Evolutionary conservation across 495 filamentous ascomycete genomes (phyloP).

Genomic region (Letharia lupina): DNA sequence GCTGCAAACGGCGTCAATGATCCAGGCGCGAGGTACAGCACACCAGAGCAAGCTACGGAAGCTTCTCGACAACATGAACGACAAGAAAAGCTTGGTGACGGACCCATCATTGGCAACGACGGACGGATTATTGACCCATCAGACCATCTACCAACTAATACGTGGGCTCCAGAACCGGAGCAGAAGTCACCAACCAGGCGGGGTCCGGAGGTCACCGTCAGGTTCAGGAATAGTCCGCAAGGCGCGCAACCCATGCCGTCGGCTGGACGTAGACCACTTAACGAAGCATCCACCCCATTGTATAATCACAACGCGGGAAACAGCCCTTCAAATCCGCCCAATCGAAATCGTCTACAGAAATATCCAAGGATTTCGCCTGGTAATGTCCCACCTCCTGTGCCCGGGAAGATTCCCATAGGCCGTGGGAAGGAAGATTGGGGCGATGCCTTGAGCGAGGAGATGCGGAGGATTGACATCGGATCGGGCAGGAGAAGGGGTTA

Average conservation of each 20-base stretch:
- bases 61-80: conserved; percentile 32
- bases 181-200: conserved; percentile 48
- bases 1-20: conserved; percentile 29
- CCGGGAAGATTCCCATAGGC: conserved; percentile 62
- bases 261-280: conserved; percentile 21
- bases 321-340: conserved; percentile 22
- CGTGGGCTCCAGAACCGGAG: conserved; percentile 92
- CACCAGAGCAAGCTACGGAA: conserved; percentile 37
- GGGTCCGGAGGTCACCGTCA: conserved; percentile 47
- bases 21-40: conserved; percentile 34
- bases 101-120: conserved; percentile 67
- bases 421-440: conserved; percentile 34
- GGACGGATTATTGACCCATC: conserved; percentile 86
- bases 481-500: conserved; percentile 28
- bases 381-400: conserved; percentile 50
- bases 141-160: conserved; percentile 83
- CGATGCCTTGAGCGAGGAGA: conserved; percentile 66
- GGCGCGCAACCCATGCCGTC: conserved; percentile 40
- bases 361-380: conserved; percentile 23
- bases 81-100: conserved; percentile 33
- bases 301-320: conserved; percentile 25
- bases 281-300: conserved; percentile 21
- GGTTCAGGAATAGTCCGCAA: conserved; percentile 39
- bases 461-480: conserved; percentile 78
- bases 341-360: conserved; percentile 58